A percentile compares a stretch with the other conserved stretches of the same genome.
These are phyloP conservation scores for Spergularia bocconei DNA, from an alignment of 148 eudicot genomes.

Conservation along the genomic window DNA sequence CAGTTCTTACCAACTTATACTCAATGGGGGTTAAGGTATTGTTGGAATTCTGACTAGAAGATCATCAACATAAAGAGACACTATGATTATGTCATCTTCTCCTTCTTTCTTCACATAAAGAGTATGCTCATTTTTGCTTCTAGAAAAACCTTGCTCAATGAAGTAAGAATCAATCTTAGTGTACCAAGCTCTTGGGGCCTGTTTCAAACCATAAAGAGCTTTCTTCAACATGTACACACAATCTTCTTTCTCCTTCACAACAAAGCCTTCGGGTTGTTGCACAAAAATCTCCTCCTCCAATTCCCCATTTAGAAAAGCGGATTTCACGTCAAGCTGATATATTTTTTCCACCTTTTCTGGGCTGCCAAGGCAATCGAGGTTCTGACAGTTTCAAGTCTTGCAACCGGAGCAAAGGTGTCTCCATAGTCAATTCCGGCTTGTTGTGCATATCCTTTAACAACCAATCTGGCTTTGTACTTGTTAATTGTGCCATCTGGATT, in stretches of 20 bases:
- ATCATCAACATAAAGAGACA: constrained; percentile 30
- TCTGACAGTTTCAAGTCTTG: constrained; percentile 4
- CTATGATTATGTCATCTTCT: constrained; percentile 10
- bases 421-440: constrained; percentile 10
- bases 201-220: constrained; percentile 20
- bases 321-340: constrained; percentile 14
- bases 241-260: constrained; percentile 4
- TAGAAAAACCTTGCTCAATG: not conserved
- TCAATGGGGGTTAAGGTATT: too few species aligned
- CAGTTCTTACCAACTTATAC: too few species aligned
- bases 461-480: constrained; percentile 16
- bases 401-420: constrained; percentile 17
- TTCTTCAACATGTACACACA: not conserved
- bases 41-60: constrained; percentile 16
- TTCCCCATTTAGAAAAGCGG: not conserved
- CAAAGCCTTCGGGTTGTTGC: not conserved
- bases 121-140: constrained; percentile 8
- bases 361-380: constrained; percentile 6
- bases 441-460: constrained; percentile 15
- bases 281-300: constrained; percentile 14
- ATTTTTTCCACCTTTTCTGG: not conserved
- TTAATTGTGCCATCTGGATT: not conserved
- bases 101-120: constrained; percentile 20
- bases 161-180: constrained; percentile 4
- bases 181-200: constrained; percentile 22